These are phyloP conservation scores for Chenopodium berlandieri DNA, from an alignment of 148 eudicot species.

Conservation along the genomic window DNA sequence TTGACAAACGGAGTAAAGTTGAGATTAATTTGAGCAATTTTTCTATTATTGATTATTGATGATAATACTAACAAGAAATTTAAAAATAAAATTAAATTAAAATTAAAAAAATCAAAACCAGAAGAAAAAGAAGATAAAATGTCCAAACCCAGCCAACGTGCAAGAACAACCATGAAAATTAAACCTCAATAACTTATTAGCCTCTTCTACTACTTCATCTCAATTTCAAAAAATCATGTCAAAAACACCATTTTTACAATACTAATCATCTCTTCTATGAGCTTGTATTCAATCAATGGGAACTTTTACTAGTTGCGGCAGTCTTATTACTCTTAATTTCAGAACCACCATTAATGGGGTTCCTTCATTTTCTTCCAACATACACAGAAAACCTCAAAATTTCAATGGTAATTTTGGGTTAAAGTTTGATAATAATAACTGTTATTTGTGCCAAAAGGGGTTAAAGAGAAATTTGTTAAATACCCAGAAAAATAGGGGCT, in stretches of 20 bases:
- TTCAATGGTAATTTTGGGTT: constrained; percentile 1
- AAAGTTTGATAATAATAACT: constrained; percentile 9
- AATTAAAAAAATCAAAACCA: background rate
- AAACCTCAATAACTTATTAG: too few relatives aligned
- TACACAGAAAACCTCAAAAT: background rate
- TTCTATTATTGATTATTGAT: too few relatives aligned
- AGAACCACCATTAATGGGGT: constrained; percentile 24
- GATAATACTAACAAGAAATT: too few relatives aligned
- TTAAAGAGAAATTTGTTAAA: constrained; percentile 24
- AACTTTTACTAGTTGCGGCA: constrained; percentile 22
- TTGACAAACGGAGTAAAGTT: too few relatives aligned
- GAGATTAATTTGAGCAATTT: too few relatives aligned
- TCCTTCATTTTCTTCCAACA: constrained; percentile 1
- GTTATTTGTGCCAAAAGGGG: constrained; percentile 40
- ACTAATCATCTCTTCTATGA: background rate
- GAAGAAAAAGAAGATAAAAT: background rate
- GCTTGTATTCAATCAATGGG: constrained; percentile 21
- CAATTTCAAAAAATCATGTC: background rate
- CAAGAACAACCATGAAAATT: background rate
- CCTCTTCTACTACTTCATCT: background rate
- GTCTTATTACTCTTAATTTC: constrained; percentile 22
- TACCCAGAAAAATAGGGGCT: constrained; percentile 17
- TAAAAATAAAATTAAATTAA: too few relatives aligned
- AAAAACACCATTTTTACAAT: background rate
- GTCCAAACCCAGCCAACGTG: background rate